phyloP scores from a whole-genome alignment of 495 filamentous ascomycete genomes.

The Aspergillus saccharolyticus region DNA sequence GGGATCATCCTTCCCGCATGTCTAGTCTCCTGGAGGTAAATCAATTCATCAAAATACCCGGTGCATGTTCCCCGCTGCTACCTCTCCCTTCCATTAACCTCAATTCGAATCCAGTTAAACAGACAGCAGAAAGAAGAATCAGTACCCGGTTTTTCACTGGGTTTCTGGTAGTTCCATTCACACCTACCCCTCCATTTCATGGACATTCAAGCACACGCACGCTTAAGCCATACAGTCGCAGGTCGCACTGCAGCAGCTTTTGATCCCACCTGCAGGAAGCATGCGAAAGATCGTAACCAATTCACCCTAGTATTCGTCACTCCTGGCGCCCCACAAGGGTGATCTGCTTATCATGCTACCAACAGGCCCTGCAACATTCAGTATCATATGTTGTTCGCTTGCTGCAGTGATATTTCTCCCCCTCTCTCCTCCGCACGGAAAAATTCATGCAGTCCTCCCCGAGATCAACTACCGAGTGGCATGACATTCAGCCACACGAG shows the following conservation, averaged over 20 bases:
- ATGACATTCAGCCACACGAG: background rate
- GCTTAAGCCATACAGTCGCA: background rate
- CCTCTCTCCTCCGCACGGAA: background rate
- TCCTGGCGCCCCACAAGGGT: constrained; percentile 3
- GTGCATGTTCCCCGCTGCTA: background rate
- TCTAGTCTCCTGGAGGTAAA: constrained; percentile 5
- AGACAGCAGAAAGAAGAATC: background rate
- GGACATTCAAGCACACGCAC: background rate
- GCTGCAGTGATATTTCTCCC: background rate
- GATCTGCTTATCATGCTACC: constrained; percentile 7
- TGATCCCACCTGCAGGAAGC: constrained; percentile 2
- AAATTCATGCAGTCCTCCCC: background rate
- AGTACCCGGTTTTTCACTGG: background rate
- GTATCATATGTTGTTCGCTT: constrained; percentile 5
- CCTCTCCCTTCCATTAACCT: too few species aligned
- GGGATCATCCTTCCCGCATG: constrained; percentile 10
- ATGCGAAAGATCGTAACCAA: constrained; percentile 5
- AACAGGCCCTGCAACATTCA: background rate
- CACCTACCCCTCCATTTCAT: background rate
- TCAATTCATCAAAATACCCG: background rate
- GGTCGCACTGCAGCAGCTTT: constrained; percentile 1
- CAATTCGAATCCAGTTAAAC: background rate
- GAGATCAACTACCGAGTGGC: background rate
- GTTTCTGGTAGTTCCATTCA: background rate
- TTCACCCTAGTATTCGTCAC: constrained; percentile 6